Evolutionary conservation across 495 filamentous ascomycete species (phyloP).

Genomic region (Penicillium lagena): DNA sequence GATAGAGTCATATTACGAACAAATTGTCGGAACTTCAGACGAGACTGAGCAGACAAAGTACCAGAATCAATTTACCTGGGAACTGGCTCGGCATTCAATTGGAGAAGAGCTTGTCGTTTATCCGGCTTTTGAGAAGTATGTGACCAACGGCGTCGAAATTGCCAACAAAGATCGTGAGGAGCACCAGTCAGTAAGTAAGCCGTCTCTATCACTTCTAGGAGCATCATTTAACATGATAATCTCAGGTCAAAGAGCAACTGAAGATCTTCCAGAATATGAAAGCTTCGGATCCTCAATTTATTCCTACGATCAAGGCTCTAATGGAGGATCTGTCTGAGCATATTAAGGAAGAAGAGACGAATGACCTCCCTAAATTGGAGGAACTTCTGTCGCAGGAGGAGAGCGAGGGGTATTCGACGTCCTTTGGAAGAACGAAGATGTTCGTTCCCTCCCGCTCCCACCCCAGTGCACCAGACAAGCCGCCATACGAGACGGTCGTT

Average conservation of each 20-base stretch:
- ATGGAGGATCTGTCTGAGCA: constrained; percentile 47
- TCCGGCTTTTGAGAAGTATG: constrained; percentile 56
- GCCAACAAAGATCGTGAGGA: constrained; percentile 55
- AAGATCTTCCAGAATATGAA: constrained; percentile 54
- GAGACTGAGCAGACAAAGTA: constrained; percentile 43
- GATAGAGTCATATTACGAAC: constrained; percentile 51
- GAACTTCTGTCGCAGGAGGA: constrained; percentile 25
- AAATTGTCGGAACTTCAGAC: constrained; percentile 44
- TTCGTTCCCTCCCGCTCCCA: constrained; percentile 55
- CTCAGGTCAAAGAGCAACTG: constrained; percentile 56
- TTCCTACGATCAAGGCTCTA: constrained; percentile 44
- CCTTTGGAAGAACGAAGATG: constrained; percentile 53
- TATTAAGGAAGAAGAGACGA: constrained; percentile 54
- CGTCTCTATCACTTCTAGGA: not conserved
- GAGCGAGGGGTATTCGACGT: constrained; percentile 39
- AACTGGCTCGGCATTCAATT: constrained; percentile 59
- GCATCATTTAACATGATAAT: not conserved
- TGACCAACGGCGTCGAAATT: constrained; percentile 41
- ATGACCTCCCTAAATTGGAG: constrained; percentile 53
- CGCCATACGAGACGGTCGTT: constrained; percentile 24
- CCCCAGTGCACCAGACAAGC: constrained; percentile 35
- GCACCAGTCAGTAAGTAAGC: constrained; percentile 42
- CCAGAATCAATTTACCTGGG: constrained; percentile 67
- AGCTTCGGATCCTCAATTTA: constrained; percentile 40
- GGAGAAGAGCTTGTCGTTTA: constrained; percentile 67